Evolutionary conservation across 2,329 filamentous ascomycete species (phyloP), one percentile per base, ranked within the genome.

Genomic region (Beauveria rudraprayagi): DNA sequence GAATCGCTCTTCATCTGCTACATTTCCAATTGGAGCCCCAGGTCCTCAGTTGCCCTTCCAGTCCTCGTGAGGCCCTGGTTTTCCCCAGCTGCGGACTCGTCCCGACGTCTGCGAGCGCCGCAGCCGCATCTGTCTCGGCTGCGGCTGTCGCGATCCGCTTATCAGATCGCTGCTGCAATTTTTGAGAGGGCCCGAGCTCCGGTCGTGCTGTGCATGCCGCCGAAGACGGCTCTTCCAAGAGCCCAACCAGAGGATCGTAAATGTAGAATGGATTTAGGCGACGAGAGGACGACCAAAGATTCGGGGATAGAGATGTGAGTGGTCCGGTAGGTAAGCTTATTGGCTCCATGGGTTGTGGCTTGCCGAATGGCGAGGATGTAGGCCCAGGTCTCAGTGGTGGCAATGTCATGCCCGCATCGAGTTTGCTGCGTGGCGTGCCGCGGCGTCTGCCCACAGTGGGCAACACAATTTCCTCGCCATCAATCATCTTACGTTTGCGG

Each of bases 401-500:
- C 17, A 75, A 65, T 8, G 65, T 51, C 19, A 67, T 17, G 69
- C 61, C 19, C 67, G 66, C 7, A 65, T 56, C 14, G 22, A 47
- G 46, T 64, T 56, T 44, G 57, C 28, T 1, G 52, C 43, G 54
- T 60, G 61, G 19, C 41, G 44, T n/a, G 47, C 60, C 37, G n/a
- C 63, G 66, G 1, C 67, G 65, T 16, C 61, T 66, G 7, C 63
- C 40, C 22, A 34, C 60, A 24, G 24, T 61, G 19, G 70, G 70
- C 56, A 68, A 61, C 7, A 64, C 62, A 37, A 72, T 67, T 58
- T 73, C 71, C 46, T 72, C 75, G 9, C 77, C 77, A 26, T 76
- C 70, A 57, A 79, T 75, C 65, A 70, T 74, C 66, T 80, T 81
- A 16, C 76, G 75, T 67, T 78, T 81, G 62, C 80, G 73, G 44